phyloP scores from a whole-genome alignment of 1,284 basidiomycete genomes.

The Ustilago sp. region DNA sequence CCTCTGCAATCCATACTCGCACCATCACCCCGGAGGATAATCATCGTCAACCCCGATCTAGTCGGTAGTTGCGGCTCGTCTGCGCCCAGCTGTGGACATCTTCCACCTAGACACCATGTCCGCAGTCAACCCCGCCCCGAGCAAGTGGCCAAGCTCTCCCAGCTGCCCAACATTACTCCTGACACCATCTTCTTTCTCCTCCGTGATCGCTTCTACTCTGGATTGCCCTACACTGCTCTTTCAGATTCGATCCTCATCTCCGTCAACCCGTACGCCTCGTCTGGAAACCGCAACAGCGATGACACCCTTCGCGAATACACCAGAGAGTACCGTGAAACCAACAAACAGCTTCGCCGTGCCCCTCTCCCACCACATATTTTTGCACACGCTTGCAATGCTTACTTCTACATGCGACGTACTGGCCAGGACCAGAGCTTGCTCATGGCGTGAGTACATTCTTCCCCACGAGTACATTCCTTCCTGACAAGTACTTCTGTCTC shows the following conservation, averaged over 20 bases:
- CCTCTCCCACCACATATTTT: conserved; percentile 83
- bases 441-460: conserved; percentile 50
- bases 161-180: conserved; percentile 47
- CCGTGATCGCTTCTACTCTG: conserved; percentile 62
- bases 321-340: conserved; percentile 61
- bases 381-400: conserved; percentile 87
- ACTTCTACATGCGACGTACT: conserved; percentile 95
- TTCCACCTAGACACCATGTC: conserved; percentile 21
- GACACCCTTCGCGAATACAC: conserved; percentile 65
- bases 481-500: neutral
- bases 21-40: neutral
- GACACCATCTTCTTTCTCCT: conserved; percentile 60
- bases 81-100: conserved; percentile 24
- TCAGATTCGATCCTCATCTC: conserved; percentile 65
- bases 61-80: conserved; percentile 23
- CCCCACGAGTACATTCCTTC: no score
- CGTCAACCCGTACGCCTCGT: conserved; percentile 63
- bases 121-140: conserved; percentile 32
- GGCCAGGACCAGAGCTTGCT: conserved; percentile 88
- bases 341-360: conserved; percentile 38
- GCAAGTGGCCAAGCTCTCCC: conserved; percentile 52
- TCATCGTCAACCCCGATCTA: neutral
- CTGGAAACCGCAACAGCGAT: conserved; percentile 66
- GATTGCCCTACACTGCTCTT: conserved; percentile 62
- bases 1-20: neutral